These are phyloP conservation scores for Suillus weaverae DNA, from an alignment of 768 basidiomycete genomes.

Conservation along the genomic window DNA sequence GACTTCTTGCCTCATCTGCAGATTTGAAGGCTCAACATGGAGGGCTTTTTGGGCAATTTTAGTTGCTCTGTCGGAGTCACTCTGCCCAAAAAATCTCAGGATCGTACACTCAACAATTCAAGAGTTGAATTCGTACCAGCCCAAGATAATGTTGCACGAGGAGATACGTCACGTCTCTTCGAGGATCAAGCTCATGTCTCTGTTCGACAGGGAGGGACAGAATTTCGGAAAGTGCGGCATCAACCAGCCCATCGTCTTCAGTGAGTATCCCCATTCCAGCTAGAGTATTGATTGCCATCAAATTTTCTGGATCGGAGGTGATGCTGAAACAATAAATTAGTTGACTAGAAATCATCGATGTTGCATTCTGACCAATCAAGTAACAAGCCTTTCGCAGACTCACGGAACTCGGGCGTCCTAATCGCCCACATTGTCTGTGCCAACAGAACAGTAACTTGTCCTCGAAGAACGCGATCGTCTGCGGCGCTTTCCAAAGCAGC, in stretches of 20 bases:
- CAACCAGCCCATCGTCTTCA: conserved; percentile 73
- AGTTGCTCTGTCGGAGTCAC: conserved; percentile 48
- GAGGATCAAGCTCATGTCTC: conserved; percentile 65
- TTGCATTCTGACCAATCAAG: conserved; percentile 69
- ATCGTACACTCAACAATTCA: background rate
- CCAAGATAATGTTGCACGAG: conserved; percentile 69
- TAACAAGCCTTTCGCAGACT: conserved; percentile 74
- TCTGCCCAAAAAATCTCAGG: conserved; percentile 35
- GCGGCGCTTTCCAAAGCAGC: conserved; percentile 56
- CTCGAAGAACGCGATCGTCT: conserved; percentile 48
- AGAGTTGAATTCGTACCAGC: conserved; percentile 48
- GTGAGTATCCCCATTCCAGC: conserved; percentile 89
- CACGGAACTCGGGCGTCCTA: conserved; percentile 71
- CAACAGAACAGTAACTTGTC: conserved; percentile 77
- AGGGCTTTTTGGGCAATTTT: conserved; percentile 58
- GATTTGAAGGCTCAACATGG: conserved; percentile 52
- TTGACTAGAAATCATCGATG: conserved; percentile 4
- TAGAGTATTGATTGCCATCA: conserved; percentile 78
- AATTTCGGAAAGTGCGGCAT: conserved; percentile 85
- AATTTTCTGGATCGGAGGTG: conserved; percentile 71
- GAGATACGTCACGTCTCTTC: conserved; percentile 68
- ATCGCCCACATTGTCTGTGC: conserved; percentile 85
- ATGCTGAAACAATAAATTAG: conserved; percentile 50
- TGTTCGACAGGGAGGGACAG: conserved; percentile 66
- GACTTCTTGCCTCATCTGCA: conserved; percentile 51